Evolutionary conservation across 352 stramenopile genomes (phyloP), one percentile per base, ranked within the genome.

Genomic region (Nothophytophthora sp.): DNA sequence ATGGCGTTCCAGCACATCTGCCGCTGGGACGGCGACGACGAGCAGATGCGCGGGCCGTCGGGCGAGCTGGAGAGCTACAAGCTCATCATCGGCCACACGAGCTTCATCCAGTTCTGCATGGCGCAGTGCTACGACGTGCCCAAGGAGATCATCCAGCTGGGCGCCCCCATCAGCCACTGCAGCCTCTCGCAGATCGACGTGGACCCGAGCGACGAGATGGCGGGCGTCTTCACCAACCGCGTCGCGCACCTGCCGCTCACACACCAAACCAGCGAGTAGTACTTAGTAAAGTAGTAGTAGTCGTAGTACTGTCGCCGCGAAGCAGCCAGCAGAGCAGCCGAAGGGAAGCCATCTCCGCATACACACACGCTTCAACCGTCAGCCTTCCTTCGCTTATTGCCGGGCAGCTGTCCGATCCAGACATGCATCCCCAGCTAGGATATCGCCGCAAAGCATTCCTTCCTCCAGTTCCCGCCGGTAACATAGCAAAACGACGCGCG

Each of bases 31-130:
- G 57, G 45, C 35, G 59, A 67, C 23, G 66, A 81, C 13, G 49
- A 46, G 15, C 22, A 56, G 51, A 58, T 33, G 20, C 63, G 64
- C 11, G 38, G 44, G 2, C 50, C 39, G 0, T 60, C 63, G 10
- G 60, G 56, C 16, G 58, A 74, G 2, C 33, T 46, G 1, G 79
- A 90, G 30, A 81, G 73, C 45, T 90, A 76, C 46, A 86, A 86
- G 60, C 71, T 92, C 36, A 24, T 90, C 11, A 80, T 92, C 41
- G 84, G 76, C 36, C 81, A 92, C 60, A 76, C 79, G 25, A 92
- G 81, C 63, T 89, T 92, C 58, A 79, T 88, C 39, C 75, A 92
- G 58, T 85, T 81, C 51, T 90, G 74, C 37, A 63, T 92, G 42
- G 74, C 81, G 24, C 65, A 73, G 50, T 86, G 67, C 44, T 81